Evolutionary conservation across 768 basidiomycete species (phyloP), one percentile per base, ranked within the genome.

Genomic region (Lepiota brunneoincarnata): DNA sequence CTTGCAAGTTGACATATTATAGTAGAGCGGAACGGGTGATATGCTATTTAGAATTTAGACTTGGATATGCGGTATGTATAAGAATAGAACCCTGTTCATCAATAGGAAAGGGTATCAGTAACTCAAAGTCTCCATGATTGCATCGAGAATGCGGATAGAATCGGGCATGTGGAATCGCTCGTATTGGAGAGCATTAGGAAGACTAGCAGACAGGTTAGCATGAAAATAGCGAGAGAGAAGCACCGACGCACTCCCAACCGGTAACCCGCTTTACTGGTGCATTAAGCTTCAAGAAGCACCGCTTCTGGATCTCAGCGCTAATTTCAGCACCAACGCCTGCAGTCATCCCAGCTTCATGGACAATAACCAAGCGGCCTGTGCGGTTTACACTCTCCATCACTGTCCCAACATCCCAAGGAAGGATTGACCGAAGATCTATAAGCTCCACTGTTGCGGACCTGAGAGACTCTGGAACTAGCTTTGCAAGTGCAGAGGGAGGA

Each of bases 161-260:
- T 97, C 94, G 1, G 94, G 94, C 62, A 94, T 85, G 70, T 89
- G 84, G 69, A 97, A 96, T 70, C 91, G 94, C 73, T 98, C 94
- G 62, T 83, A 97, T 52, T 88, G 86, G 59, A 97, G 73, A 34
- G 83, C 88, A 20, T 84, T 84, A 2, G 93, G 93, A n/a, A 86
- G 82, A 60, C 91, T 94, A 51, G 31, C 41, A n/a, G 49, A 36
- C 9, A 26, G 54, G 49, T 54, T 28, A 47, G 48, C 24, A 34
- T 18, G 11, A 1, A 49, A 5, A 24, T 18, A 14, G 15, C 15
- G n/a, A 40, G 7, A 26, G 38, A 42, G 58, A 51, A 48, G 52
- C 28, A 24, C 41, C 42, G 6, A 86, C 93, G 80, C 63, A 95
- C 93, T 97, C 94, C 95, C 95, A 98, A 24, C 91, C 92, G 2